phyloP scores from a whole-genome alignment of 371 early-diverging fungal species.

The Lichtheimia ramosa region DNA sequence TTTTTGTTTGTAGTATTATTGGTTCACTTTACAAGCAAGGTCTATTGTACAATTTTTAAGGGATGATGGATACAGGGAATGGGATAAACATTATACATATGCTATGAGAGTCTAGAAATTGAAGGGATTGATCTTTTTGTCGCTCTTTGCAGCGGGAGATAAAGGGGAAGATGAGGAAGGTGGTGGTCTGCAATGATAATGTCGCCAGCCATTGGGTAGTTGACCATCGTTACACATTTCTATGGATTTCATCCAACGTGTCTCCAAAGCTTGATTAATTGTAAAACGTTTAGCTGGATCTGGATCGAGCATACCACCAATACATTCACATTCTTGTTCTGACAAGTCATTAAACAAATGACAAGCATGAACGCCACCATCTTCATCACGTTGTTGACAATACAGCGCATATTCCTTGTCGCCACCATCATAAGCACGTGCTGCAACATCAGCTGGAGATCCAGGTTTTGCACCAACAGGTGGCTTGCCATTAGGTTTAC shows the following conservation, averaged over 20 bases:
- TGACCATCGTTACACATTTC: conserved; percentile 48
- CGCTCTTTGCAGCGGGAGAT: neutral
- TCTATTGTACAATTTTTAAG: conserved; percentile 2
- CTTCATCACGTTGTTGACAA: conserved; percentile 18
- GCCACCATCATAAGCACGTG: conserved; percentile 33
- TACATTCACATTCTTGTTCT: conserved; percentile 29
- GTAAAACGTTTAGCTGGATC: conserved; percentile 48
- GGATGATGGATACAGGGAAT: too few species aligned
- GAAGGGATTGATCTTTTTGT: neutral
- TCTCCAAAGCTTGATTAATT: conserved; percentile 41
- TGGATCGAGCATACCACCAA: conserved; percentile 53
- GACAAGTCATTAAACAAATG: conserved; percentile 1
- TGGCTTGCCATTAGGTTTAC: conserved; percentile 18
- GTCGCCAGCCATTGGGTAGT: conserved; percentile 42
- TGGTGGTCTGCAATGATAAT: conserved; percentile 26
- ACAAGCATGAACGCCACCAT: neutral
- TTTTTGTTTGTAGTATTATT: neutral
- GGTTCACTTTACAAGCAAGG: neutral
- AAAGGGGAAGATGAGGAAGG: neutral
- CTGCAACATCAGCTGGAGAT: conserved; percentile 39
- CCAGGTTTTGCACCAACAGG: conserved; percentile 46
- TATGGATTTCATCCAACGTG: conserved; percentile 40
- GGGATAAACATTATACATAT: too few species aligned
- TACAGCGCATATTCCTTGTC: conserved; percentile 36
- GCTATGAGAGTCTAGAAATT: neutral